Percentiles rank a stretch among this genome's conserved stretches.
Evolutionary conservation across 1,284 basidiomycete genomes (phyloP).

Genomic region (Sphaerobolus stellatus): DNA sequence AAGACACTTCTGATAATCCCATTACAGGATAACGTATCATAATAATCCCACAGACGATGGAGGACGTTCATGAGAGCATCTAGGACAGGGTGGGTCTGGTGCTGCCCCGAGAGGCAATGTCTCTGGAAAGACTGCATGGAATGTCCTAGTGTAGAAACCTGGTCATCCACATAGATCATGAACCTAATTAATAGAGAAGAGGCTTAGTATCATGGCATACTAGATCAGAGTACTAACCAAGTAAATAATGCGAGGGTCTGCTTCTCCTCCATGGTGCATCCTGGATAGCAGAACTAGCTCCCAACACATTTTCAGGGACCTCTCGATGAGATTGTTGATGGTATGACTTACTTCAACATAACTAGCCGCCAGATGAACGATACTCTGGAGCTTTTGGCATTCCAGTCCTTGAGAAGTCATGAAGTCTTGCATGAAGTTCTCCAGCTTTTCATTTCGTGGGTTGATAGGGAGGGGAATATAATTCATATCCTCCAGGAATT

Average conservation of each 20-base stretch:
- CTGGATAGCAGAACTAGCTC: neutral
- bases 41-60: constrained; percentile 4
- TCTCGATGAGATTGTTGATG: neutral
- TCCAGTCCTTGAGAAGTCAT: constrained; percentile 2
- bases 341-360: neutral
- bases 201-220: neutral
- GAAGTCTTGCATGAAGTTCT: constrained; percentile 2
- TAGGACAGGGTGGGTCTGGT: constrained; percentile 2
- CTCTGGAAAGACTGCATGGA: neutral
- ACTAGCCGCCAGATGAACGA: constrained; percentile 3
- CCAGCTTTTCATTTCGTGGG: neutral
- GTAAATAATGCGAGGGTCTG: constrained; percentile 4
- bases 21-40: constrained; percentile 3
- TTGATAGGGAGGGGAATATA: neutral
- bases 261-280: constrained; percentile 4
- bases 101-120: constrained; percentile 2
- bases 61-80: constrained; percentile 1
- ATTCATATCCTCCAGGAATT: neutral
- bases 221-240: neutral
- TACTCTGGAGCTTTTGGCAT: constrained; percentile 3
- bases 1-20: neutral
- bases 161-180: constrained; percentile 7
- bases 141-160: neutral
- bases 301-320: neutral
- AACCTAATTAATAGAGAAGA: neutral